Evolutionary conservation across 1,284 basidiomycete species (phyloP), one percentile per base, ranked within the genome.

Genomic region (Volvariella volvacea): DNA sequence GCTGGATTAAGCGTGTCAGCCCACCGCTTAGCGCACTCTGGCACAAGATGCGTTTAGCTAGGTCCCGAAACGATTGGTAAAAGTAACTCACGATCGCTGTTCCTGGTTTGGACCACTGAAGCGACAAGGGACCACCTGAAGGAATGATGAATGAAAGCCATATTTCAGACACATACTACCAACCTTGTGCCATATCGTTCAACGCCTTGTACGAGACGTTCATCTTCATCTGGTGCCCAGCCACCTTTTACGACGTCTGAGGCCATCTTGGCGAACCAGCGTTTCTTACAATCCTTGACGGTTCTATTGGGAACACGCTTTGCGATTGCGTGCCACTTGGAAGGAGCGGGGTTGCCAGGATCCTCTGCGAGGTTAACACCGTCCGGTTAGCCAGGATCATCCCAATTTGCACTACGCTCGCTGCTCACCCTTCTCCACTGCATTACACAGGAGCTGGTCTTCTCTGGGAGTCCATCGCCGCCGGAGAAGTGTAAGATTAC

Each of bases 211-310:
- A 74, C 66, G 12, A 78, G 63, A 31, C 70, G 67, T 55, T 74
- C 70, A 50, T 78, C 75, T 54, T 78, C 75, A 45, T 78, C 74
- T 16, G 73, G 68, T 10, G 74, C 68, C 75, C 75, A 78, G 4
- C 73, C 73, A 38, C 75, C 75, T 53, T 76, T 76, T 30, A 74
- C 71, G 20, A 76, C 72, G 53, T 73, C 71, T n/a, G 73, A 71
- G 47, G 73, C 73, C 74, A 76, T 76, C 61, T 76, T 76, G 0
- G 74, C 74, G 53, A 76, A 77, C 74, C 74, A 78, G 10, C 75
- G 66, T 54, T 78, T 78, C 47, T 74, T 67, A 55, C 75, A 78
- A 55, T 78, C 75, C 52, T 78, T 78, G 63, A 77, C 77, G 21
- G 73, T 78, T 46, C 75, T 62, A 52, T 74, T 70, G 21, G 74